phyloP scores from a whole-genome alignment of 192 early-diverging fungal species.

The Dissophora ornata region DNA sequence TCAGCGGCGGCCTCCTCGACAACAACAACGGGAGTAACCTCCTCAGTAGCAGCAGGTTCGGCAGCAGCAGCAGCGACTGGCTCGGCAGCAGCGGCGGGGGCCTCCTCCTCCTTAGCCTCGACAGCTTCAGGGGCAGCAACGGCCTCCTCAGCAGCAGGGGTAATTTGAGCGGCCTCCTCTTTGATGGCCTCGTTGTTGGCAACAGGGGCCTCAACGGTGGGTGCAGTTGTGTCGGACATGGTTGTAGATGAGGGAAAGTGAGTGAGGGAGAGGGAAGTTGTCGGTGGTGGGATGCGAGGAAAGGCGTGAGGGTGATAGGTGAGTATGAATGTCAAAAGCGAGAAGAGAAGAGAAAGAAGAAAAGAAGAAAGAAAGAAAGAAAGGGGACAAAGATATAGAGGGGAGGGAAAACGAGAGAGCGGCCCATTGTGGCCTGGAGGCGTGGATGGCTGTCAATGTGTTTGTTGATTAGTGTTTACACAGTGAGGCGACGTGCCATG shows the following conservation, averaged over 20 bases:
- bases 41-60: constrained; percentile 31
- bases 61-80: constrained; percentile 3
- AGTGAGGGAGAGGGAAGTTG: background rate
- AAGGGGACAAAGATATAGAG: background rate
- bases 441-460: too few relatives aligned
- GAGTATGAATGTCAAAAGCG: background rate
- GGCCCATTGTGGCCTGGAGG: background rate
- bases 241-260: constrained; percentile 2
- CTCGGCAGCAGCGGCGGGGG: background rate
- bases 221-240: constrained; percentile 29
- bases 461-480: too few relatives aligned
- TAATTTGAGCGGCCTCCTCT: too few relatives aligned
- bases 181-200: constrained; percentile 6
- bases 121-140: constrained; percentile 8
- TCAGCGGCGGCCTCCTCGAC: constrained; percentile 10
- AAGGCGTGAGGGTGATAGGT: background rate
- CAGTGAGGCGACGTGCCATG: too few relatives aligned
- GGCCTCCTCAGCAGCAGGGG: background rate
- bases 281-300: background rate
- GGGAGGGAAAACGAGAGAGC: background rate
- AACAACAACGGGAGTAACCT: constrained; percentile 16
- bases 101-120: too few relatives aligned
- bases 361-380: background rate
- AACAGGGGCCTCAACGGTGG: constrained; percentile 22
- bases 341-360: constrained; percentile 3